Conservation (phyloP, 495 filamentous ascomycete species). For the Talaromyces borbonicus region DNA sequence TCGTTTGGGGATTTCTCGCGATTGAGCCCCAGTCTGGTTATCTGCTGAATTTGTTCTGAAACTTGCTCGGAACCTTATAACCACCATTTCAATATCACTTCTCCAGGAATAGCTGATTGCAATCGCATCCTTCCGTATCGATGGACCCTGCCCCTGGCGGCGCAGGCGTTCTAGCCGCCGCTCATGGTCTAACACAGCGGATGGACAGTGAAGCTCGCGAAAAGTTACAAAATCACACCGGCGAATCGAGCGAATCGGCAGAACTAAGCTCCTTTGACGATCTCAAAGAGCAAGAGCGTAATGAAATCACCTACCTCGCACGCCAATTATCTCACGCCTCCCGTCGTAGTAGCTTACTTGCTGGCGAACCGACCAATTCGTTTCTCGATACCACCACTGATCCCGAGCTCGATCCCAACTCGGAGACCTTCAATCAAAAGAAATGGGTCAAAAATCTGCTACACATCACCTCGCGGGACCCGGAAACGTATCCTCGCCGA, state of each 20-base stretch:
- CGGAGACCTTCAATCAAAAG: conserved; percentile 31
- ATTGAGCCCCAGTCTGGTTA: too few species aligned
- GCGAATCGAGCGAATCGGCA: background rate
- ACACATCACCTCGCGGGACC: conserved; percentile 32
- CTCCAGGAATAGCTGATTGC: too few species aligned
- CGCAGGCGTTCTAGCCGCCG: background rate
- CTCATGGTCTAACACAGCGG: background rate
- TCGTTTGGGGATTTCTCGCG: too few species aligned
- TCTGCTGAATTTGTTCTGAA: too few species aligned
- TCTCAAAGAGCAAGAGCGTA: conserved; percentile 16
- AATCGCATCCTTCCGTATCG: too few species aligned
- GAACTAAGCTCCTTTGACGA: conserved; percentile 8
- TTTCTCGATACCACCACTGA: conserved; percentile 30
- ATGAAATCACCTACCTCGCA: conserved; percentile 31
- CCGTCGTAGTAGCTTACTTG: conserved; percentile 13
- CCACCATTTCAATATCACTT: too few species aligned
- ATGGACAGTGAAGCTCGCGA: background rate
- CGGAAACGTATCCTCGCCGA: conserved; percentile 11
- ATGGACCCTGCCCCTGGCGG: background rate
- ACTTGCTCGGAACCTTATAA: too few species aligned
- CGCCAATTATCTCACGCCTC: conserved; percentile 32
- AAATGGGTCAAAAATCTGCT: conserved; percentile 39
- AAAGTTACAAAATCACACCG: background rate
- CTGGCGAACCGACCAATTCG: conserved; percentile 29
- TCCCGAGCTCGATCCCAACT: conserved; percentile 34